Percentiles rank a stretch among this genome's conserved stretches.
phyloP scores from a whole-genome alignment of 768 basidiomycete species.

The Cantharellus cinnabarinus region DNA sequence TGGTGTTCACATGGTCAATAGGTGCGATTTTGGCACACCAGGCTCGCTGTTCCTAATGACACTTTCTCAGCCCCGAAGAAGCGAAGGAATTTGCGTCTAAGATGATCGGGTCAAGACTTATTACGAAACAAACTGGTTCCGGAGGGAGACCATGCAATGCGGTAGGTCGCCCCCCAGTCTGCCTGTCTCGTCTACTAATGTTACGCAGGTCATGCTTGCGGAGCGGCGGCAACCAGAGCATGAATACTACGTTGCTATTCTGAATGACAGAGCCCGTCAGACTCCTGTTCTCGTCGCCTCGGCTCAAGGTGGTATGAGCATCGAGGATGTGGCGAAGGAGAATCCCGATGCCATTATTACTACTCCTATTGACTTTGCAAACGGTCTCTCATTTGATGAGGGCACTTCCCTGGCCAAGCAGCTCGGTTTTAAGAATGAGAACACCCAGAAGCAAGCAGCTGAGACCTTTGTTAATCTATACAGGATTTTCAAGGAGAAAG shows the following conservation, averaged over 20 bases:
- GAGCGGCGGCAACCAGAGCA: constrained; percentile 84
- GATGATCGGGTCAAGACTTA: constrained; percentile 89
- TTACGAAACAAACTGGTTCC: constrained; percentile 96
- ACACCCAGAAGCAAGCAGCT: constrained; percentile 66
- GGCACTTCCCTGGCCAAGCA: constrained; percentile 69
- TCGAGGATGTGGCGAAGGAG: constrained; percentile 95
- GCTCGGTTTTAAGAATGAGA: constrained; percentile 64
- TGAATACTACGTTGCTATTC: constrained; percentile 93
- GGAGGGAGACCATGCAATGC: constrained; percentile 87
- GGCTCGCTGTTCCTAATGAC: too few relatives aligned
- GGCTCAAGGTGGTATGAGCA: constrained; percentile 96
- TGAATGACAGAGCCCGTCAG: constrained; percentile 81
- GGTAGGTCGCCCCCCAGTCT: constrained; percentile 24
- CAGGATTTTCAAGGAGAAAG: constrained; percentile 95
- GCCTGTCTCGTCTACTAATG: neutral
- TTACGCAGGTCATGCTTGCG: constrained; percentile 79
- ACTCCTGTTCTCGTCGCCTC: constrained; percentile 89
- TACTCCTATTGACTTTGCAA: constrained; percentile 69
- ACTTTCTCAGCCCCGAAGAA: constrained; percentile 46
- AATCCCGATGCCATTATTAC: constrained; percentile 92
- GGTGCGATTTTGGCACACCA: too few relatives aligned
- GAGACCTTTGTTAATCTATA: constrained; percentile 87
- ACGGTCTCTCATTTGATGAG: constrained; percentile 50
- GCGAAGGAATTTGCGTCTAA: constrained; percentile 70
- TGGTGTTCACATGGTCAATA: constrained; percentile 86